Conservation (phyloP, 495 filamentous ascomycete genomes). For the Penicillium nucicola region DNA sequence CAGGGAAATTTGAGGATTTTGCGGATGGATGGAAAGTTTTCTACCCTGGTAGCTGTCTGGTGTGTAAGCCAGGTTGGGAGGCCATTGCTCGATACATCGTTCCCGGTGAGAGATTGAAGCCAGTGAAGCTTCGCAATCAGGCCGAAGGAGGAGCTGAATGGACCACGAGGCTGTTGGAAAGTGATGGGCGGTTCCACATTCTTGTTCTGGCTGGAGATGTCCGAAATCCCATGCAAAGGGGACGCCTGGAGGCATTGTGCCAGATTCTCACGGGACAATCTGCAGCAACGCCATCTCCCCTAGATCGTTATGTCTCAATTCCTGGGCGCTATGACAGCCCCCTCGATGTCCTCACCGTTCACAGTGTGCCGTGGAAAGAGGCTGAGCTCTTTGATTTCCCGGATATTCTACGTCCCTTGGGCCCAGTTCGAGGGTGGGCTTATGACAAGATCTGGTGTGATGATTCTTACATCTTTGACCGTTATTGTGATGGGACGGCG, state of each 20-base stretch:
- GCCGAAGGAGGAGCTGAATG: constrained; percentile 50
- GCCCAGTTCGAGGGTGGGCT: constrained; percentile 52
- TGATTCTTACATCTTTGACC: constrained; percentile 56
- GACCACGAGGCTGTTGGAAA: constrained; percentile 38
- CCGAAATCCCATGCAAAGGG: constrained; percentile 32
- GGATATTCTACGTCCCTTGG: constrained; percentile 51
- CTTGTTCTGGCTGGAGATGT: constrained; percentile 64
- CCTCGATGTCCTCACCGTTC: constrained; percentile 57
- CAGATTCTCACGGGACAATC: constrained; percentile 28
- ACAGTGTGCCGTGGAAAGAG: constrained; percentile 47
- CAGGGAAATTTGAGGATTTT: constrained; percentile 28
- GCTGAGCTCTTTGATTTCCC: constrained; percentile 58
- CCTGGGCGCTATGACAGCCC: constrained; percentile 33
- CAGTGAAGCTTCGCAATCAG: constrained; percentile 53
- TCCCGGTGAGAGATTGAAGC: constrained; percentile 50
- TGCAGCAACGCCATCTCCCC: not conserved
- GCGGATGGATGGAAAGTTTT: constrained; percentile 35
- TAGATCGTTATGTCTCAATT: constrained; percentile 39
- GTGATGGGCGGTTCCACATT: constrained; percentile 57
- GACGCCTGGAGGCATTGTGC: constrained; percentile 45
- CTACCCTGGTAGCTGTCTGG: constrained; percentile 31
- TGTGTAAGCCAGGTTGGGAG: constrained; percentile 20
- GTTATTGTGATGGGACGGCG: constrained; percentile 50
- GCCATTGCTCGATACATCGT: constrained; percentile 33
- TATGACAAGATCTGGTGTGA: constrained; percentile 66